Evolutionary conservation across 192 early-diverging fungal genomes (phyloP).

Genomic region (Rhizoclosmatium globosum): DNA sequence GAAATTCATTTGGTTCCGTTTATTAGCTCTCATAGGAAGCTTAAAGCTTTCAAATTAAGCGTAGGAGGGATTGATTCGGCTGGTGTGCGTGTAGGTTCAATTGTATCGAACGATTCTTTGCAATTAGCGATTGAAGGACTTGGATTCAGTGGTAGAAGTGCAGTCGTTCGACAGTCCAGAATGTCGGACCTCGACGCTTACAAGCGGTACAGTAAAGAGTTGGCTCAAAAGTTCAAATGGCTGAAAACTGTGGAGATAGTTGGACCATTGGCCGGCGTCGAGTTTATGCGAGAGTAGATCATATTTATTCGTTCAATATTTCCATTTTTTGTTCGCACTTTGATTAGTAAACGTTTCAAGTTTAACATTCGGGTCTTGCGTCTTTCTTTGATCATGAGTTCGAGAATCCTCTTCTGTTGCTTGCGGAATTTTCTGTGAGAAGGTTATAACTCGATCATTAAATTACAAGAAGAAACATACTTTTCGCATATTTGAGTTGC

Average conservation of each 20-base stretch:
- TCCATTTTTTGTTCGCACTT: too few species aligned
- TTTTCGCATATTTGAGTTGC: neutral
- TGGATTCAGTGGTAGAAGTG: neutral
- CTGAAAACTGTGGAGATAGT: neutral
- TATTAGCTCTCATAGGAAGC: neutral
- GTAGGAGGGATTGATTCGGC: conserved; percentile 1
- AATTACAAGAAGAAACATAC: neutral
- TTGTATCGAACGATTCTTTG: neutral
- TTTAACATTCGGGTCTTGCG: conserved; percentile 10
- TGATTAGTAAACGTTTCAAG: neutral
- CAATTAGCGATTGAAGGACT: neutral
- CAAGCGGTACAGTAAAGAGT: neutral
- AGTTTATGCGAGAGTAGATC: neutral
- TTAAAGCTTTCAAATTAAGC: neutral
- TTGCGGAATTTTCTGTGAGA: neutral
- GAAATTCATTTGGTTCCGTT: neutral
- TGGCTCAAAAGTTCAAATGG: neutral
- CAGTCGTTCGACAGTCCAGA: neutral
- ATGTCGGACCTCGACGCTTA: conserved; percentile 3
- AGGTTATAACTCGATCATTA: neutral
- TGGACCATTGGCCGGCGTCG: neutral
- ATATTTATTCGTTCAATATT: neutral
- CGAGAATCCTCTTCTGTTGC: neutral
- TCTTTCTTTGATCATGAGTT: conserved; percentile 6
- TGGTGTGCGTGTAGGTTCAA: neutral